Conservation (phyloP, 345 rosid species). For the Viola odorata region DNA sequence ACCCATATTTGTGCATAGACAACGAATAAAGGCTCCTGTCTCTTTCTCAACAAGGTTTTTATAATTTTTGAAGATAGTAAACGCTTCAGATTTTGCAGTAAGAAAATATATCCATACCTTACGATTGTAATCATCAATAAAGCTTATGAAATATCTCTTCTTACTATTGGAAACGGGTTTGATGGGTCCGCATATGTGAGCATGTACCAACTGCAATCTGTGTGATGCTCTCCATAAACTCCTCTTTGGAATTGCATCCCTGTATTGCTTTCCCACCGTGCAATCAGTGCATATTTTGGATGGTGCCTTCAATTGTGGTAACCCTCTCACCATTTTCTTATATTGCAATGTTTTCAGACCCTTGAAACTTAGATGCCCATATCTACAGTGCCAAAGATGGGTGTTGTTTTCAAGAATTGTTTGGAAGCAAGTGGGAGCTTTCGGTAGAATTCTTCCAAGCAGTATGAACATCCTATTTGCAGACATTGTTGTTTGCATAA, state of each 20-base stretch:
- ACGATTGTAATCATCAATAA: too few relatives aligned
- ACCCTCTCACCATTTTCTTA: conserved; percentile 3
- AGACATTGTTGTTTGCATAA: conserved; percentile 4
- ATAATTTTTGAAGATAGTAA: too few relatives aligned
- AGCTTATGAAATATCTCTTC: too few relatives aligned
- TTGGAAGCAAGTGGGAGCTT: neutral
- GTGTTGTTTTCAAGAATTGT: neutral
- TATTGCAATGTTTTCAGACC: neutral
- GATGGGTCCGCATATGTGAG: too few relatives aligned
- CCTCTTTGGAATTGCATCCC: too few relatives aligned
- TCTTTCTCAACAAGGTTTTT: too few relatives aligned
- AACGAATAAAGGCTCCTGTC: neutral
- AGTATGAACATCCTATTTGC: neutral
- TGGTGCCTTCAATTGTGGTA: neutral
- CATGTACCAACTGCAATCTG: too few relatives aligned
- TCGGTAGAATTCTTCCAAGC: neutral
- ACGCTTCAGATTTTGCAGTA: too few relatives aligned
- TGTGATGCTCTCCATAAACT: too few relatives aligned
- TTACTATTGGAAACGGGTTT: too few relatives aligned
- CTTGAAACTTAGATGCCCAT: neutral
- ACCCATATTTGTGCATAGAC: neutral
- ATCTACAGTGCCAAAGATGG: neutral
- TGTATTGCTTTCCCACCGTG: neutral
- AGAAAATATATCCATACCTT: too few relatives aligned
- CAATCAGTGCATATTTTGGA: neutral